A percentile compares a stretch with the other conserved stretches of the same genome.
Evolutionary conservation across 345 rosid genomes (phyloP).

Genomic region (thale cress (Arabidopsis thaliana)): TAIR10.1 NC_003074.8:20555501-20556000

Average conservation of each 20-base stretch:
- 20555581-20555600: constrained; percentile 36
- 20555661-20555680: background rate
- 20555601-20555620: background rate
- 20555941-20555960: background rate
- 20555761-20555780: constrained; percentile 80
- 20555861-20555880: constrained; percentile 83
- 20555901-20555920: constrained; percentile 94
- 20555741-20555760: constrained; percentile 77
- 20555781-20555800: background rate
- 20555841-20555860: constrained; percentile 64
- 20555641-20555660: background rate
- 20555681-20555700: constrained; percentile 72
- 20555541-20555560: constrained; percentile 91
- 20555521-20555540: constrained; percentile 97
- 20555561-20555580: constrained; percentile 97
- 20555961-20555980: background rate
- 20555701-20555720: constrained; percentile 86
- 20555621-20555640: background rate
- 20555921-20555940: constrained; percentile 87
- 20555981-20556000: background rate
- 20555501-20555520: constrained; percentile 79
- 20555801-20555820: background rate
- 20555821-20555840: constrained; percentile 4
- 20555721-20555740: constrained; percentile 69
- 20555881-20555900: constrained; percentile 72